Base-by-base conservation (phyloP, 768 basidiomycete genomes). In the Tulasnella sp. region DNA sequence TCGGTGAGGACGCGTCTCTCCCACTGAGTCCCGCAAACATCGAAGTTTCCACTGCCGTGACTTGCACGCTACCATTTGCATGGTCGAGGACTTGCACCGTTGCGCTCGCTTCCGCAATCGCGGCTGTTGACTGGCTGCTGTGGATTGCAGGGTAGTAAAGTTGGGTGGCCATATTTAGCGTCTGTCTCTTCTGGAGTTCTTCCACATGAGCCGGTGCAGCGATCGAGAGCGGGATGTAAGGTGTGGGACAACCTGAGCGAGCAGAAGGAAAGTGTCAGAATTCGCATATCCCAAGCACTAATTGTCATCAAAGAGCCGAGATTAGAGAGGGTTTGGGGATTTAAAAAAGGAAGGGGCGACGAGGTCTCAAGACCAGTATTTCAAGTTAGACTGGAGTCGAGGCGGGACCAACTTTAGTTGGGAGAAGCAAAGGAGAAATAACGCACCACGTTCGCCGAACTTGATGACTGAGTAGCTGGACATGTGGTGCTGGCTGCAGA, bases 401-500 rank as follows among this genome's bases (percentile, higher is more conserved):
- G 31, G 3, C 62, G 62, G 62, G 62, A 36, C 62, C 62, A 68
- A 68, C 62, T 68, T 44, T 68, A 31, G 62, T 68, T 27, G 31
- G 34, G 8, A 36, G 62, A 68, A 68, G 62, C 62, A 36, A 19
- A 34, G 10, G 62, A 34, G 46, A 80, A 40, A 62, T 36, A 21
- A 77, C 79, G 19, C n/a, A 85, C 85, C 87, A 79, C 82, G 74
- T n/a, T 84, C 84, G 7, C 93, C 94, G 80, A 90, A 91, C 84
- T 94, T 93, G 36, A 90, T 84, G 77, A 89, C 88, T 82, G 89
- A 92, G 84, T 94, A 94, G 71, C 92, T 90, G 85, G 91, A 92
- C 78, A 83, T 76, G 82, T 94, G 93, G 85, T 94, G 92, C 82
- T 94, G 93, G 8, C 92, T 93, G 2, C 92, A 92, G 24, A 94